A percentile compares a stretch with the other conserved stretches of the same genome.
phyloP scores from a whole-genome alignment of 2,329 filamentous ascomycete genomes.

The Penicillium sumatraense region DNA sequence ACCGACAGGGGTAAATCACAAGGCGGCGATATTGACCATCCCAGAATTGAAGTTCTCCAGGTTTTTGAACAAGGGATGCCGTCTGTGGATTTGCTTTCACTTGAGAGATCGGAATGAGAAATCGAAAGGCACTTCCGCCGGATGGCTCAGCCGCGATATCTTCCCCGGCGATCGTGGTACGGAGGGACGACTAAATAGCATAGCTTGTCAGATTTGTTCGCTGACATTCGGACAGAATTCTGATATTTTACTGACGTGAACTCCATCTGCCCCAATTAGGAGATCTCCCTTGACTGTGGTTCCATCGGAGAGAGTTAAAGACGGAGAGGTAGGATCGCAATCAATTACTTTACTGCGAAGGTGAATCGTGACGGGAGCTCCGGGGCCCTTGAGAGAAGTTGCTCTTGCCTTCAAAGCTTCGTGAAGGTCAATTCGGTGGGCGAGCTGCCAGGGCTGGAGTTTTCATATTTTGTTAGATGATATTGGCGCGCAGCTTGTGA shows the following conservation, averaged over 20 bases:
- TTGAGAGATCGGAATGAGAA: slow-evolving; percentile 53
- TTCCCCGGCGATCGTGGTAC: slow-evolving; percentile 29
- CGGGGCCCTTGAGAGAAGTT: slow-evolving; percentile 23
- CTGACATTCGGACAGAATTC: no score
- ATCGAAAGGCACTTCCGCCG: slow-evolving; percentile 61
- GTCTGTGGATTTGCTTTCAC: slow-evolving; percentile 42
- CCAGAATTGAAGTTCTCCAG: slow-evolving; percentile 47
- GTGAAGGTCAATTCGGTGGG: slow-evolving; percentile 51
- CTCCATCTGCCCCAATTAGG: slow-evolving; percentile 57
- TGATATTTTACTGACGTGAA: slow-evolving; percentile 30
- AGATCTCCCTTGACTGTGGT: slow-evolving; percentile 50
- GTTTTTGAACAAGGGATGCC: slow-evolving; percentile 37
- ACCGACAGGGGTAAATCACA: slow-evolving; percentile 45
- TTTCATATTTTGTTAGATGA: slow-evolving; percentile 52
- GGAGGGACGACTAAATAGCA: slow-evolving; percentile 15
- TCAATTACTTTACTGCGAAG: no score
- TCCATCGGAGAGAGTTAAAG: slow-evolving; percentile 50
- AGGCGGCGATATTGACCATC: slow-evolving; percentile 47
- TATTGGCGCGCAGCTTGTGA: slow-evolving; percentile 41
- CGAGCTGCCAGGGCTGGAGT: no score
- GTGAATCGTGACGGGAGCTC: not conserved
- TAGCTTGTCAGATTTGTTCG: no score
- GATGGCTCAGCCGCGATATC: slow-evolving; percentile 45
- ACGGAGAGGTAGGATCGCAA: slow-evolving; percentile 24
- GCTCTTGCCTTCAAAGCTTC: slow-evolving; percentile 53